Evolutionary conservation across 176 grass and related monocot species (phyloP).

Genomic region (Zoysia japonica): DNA sequence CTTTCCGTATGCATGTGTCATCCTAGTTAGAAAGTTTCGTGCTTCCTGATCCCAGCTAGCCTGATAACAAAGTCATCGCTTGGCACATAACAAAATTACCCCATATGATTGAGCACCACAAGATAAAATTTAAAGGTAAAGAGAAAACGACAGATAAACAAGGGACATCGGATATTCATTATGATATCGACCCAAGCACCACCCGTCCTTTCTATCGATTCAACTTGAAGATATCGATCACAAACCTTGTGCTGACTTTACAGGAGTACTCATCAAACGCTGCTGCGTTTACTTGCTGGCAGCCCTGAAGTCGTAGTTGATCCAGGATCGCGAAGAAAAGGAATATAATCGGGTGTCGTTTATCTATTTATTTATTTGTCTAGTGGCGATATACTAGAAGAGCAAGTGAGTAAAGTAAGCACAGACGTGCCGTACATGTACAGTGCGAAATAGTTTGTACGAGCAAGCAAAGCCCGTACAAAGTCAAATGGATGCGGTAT

Average conservation of each 20-base stretch:
- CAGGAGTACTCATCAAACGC: neutral
- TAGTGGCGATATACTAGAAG: neutral
- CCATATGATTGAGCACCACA: neutral
- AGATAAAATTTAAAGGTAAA: neutral
- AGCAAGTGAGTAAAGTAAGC: constrained; percentile 11
- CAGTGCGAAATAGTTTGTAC: neutral
- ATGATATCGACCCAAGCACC: neutral
- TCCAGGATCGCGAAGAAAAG: neutral
- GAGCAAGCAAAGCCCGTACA: neutral
- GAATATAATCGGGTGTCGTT: too few species aligned
- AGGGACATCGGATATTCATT: neutral
- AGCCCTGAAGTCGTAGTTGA: neutral
- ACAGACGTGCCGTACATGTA: constrained; percentile 33
- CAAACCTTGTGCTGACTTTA: neutral
- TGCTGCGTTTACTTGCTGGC: neutral
- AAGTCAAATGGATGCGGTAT: constrained; percentile 14
- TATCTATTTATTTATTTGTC: neutral
- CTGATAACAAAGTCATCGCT: neutral
- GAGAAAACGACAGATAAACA: neutral
- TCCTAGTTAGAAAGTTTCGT: constrained; percentile 5
- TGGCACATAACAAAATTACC: neutral
- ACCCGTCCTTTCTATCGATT: neutral
- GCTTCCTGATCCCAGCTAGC: neutral
- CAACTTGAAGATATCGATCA: neutral
- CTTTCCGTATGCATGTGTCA: neutral